Conservation (phyloP, 257 asterid species). For the Rubia yunnanensis region DNA sequence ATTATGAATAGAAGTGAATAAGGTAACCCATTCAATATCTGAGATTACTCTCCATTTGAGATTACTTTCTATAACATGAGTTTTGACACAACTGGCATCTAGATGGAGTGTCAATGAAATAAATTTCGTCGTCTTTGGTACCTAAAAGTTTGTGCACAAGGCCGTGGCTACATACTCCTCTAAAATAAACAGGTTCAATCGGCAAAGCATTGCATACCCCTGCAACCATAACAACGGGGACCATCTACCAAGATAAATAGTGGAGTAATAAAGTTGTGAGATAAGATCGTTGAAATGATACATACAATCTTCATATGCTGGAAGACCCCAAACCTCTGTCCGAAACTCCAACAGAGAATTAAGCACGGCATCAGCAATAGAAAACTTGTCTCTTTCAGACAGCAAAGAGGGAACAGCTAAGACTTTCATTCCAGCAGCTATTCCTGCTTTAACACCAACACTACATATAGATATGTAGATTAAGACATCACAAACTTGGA, state of each 20-base stretch:
- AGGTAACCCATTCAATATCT: background rate
- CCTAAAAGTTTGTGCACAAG: slow-evolving; percentile 52
- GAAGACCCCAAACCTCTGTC: slow-evolving; percentile 85
- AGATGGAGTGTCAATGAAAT: background rate
- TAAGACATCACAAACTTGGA: background rate
- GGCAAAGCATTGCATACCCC: slow-evolving; percentile 58
- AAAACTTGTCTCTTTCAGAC: slow-evolving; percentile 41
- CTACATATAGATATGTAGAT: slow-evolving; percentile 36
- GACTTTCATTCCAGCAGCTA: slow-evolving; percentile 86
- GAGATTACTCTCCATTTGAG: background rate
- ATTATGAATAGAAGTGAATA: background rate
- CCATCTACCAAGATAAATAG: slow-evolving; percentile 2
- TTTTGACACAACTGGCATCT: background rate
- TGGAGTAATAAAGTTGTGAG: background rate
- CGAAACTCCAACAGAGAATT: slow-evolving; percentile 66
- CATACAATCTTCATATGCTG: slow-evolving; percentile 66
- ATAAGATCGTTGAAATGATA: slow-evolving; percentile 5
- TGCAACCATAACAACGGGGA: slow-evolving; percentile 27
- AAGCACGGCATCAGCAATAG: slow-evolving; percentile 57
- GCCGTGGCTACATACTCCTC: slow-evolving; percentile 41
- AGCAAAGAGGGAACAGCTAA: slow-evolving; percentile 79
- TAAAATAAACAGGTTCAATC: slow-evolving; percentile 49
- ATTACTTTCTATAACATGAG: background rate
- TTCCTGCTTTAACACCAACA: slow-evolving; percentile 79
- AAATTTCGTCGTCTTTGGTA: background rate